phyloP scores from a whole-genome alignment of 2,329 filamentous ascomycete species.

The Xylariaceae sp. region DNA sequence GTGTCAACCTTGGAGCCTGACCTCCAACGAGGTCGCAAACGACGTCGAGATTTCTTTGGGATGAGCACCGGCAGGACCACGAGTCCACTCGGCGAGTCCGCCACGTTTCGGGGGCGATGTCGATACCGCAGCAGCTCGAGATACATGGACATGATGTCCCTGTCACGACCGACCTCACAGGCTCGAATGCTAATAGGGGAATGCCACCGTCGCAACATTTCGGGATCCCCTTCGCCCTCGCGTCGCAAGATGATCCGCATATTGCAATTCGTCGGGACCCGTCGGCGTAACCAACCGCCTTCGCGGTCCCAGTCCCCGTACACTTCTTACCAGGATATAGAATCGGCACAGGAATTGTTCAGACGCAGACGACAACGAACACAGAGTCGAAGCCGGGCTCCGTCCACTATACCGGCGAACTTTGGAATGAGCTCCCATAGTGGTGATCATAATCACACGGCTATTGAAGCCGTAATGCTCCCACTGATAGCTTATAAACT shows the following conservation, averaged over 20 bases:
- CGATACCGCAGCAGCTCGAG: constrained; percentile 37
- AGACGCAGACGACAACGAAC: constrained; percentile 36
- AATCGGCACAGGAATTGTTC: constrained; percentile 18
- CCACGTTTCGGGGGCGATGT: constrained; percentile 39
- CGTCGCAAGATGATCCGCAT: constrained; percentile 39
- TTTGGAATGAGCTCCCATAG: constrained; percentile 2
- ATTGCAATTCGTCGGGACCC: constrained; percentile 33
- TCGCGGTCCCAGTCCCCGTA: constrained; percentile 34
- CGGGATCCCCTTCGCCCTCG: constrained; percentile 36
- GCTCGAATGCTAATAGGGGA: constrained; percentile 7
- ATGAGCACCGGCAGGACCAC: constrained; percentile 25
- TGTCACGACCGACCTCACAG: constrained; percentile 18
- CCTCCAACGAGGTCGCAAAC: constrained; percentile 34
- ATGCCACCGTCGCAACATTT: constrained; percentile 26
- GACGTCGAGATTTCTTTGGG: constrained; percentile 32
- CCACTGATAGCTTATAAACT: constrained; percentile 3
- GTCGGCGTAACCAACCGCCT: constrained; percentile 41
- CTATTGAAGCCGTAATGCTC: constrained; percentile 5
- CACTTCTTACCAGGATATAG: constrained; percentile 3
- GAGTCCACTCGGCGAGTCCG: constrained; percentile 35
- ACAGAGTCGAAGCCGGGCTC: constrained; percentile 33
- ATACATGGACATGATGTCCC: constrained; percentile 25
- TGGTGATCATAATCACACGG: constrained; percentile 1
- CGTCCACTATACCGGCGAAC: constrained; percentile 17
- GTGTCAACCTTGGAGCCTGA: constrained; percentile 33